Base-by-base conservation (phyloP, 257 asterid species). In the Jaltomata sinuosa region DNA sequence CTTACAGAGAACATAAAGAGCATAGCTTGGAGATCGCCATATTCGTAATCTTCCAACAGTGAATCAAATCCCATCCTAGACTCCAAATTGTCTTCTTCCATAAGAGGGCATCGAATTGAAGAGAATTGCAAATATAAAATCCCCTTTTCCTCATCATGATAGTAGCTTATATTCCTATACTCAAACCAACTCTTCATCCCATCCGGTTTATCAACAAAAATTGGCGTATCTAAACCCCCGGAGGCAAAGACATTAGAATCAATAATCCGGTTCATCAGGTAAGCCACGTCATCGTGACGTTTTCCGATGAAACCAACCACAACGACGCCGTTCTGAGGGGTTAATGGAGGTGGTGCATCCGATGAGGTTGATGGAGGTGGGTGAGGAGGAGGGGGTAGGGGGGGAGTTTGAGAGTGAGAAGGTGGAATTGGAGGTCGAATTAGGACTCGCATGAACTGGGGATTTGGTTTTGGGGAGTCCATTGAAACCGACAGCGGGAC, bases 1-100 rank as follows among this genome's bases (percentile, higher is more conserved):
- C 99, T 93, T 86, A 95, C 99, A 86, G 95, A 89, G 91, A 97
- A 97, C 94, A 97, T 93, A 82, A 95, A 97, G n/a, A 95, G 93
- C 93, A 90, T 88, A 29, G 95, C 99, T 86, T 94, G 94, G 85
- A 95, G 97, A 91, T 92, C 97, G 82, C 91, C 93, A 12, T 91
- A 86, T 87, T 95, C 97, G 62, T 86, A 86, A 82, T 93, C 96
- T 83, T 93, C 94, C 52, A 87, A 84, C 42, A 85, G 80, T n/a
- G 94, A 91, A 82, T 90, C 93, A 40, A 87, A 86, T 84, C 90
- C 94, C n/a, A 87, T 47, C 61, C 77, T 81, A 54, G 86, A 81
- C 52, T 87, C 92, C 65, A 83, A 65, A 25, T 45, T 21, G 21
- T 50, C 90, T 57, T 49, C 90, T 57, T 85, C 91, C 85, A 86